Percentiles rank a stretch among this genome's conserved stretches.
Evolutionary conservation across 2,329 filamentous ascomycete species (phyloP).

Genomic region (Cyphellophora europaea): DNA sequence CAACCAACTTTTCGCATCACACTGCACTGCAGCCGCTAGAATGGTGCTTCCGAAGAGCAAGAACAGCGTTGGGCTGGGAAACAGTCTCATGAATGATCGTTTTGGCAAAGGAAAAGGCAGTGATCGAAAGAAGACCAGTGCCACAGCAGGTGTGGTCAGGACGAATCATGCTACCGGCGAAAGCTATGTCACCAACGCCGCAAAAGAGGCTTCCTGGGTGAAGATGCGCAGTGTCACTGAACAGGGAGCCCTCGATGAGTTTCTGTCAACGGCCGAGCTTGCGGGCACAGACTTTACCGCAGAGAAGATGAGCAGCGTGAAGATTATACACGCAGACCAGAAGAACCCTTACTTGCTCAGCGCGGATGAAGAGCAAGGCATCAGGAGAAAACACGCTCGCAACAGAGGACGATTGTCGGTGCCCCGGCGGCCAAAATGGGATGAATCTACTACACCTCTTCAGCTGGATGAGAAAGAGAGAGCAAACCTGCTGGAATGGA

Average conservation of each 20-base stretch:
- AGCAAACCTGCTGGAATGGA: conserved; percentile 76
- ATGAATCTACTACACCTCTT: conserved; percentile 70
- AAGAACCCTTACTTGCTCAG: conserved; percentile 91
- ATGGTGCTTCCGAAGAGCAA: conserved; percentile 88
- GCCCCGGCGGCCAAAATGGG: conserved; percentile 82
- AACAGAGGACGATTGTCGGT: conserved; percentile 77
- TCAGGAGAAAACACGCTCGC: conserved; percentile 71
- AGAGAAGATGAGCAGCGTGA: conserved; percentile 97
- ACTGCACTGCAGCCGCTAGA: conserved; percentile 20
- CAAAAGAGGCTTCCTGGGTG: conserved; percentile 88
- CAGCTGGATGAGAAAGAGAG: conserved; percentile 73
- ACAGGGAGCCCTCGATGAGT: conserved; percentile 93
- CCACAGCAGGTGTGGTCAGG: conserved; percentile 56
- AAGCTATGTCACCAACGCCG: conserved; percentile 83
- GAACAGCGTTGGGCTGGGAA: conserved; percentile 87
- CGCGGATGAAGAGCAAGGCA: conserved; percentile 68
- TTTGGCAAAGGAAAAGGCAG: conserved; percentile 87
- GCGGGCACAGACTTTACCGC: conserved; percentile 98
- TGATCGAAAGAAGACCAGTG: conserved; percentile 65
- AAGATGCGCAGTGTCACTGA: conserved; percentile 99
- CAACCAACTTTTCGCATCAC: conserved; percentile 1
- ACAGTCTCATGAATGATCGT: conserved; percentile 96
- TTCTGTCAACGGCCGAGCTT: conserved; percentile 87
- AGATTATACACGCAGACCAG: conserved; percentile 95
- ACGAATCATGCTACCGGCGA: conserved; percentile 63